Evolutionary conservation across 345 rosid genomes (phyloP), one percentile per base, ranked within the genome.

Genomic region (Iberis pinnata): DNA sequence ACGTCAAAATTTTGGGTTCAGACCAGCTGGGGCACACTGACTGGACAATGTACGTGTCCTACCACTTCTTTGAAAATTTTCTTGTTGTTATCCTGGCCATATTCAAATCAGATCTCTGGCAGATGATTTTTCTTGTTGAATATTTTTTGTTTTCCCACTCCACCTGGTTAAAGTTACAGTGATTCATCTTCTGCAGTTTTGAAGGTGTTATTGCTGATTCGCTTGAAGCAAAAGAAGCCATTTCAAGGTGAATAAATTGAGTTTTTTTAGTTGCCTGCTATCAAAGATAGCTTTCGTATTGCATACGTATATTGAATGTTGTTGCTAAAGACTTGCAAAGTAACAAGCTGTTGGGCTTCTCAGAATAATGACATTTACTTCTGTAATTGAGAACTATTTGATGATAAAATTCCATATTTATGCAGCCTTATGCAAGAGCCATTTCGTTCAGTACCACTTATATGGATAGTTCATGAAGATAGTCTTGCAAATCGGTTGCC

Each of bases 381-480:
- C 53, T 58, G 55, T 44, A 64, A 56, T 53, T 57, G 72, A 51
- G 46, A 69, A n/a, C n/a, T 69, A 56, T 75, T 72, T 53, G 74
- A 54, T 75, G 62, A 76, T 75, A 76, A 77, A 79, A 69, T 70
- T 73, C 54, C 64, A 76, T 78, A 76, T 83, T 49, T 74, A 65
- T 88, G 90, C 97, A 88, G 99, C 90, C 94, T 93, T 61, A 83
- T 78, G 95, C 94, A 81, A 85, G 97, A 85, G 80, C 97, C 97
- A 56, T 88, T 93, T 78, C 78, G 65, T 77, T 80, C 85, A 18
- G 69, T 88, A 66, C 94, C 97, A 42, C 78, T 88, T 66, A 65
- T 93, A 74, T 93, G 97, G 99, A 79, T 86, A 65, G 68, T 93
- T 67, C 95, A 86, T 67, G 99, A 93, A 62, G 94, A 80, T 66